Conservation (phyloP, 2,329 filamentous ascomycete species). For the Penicillium sp. region DNA sequence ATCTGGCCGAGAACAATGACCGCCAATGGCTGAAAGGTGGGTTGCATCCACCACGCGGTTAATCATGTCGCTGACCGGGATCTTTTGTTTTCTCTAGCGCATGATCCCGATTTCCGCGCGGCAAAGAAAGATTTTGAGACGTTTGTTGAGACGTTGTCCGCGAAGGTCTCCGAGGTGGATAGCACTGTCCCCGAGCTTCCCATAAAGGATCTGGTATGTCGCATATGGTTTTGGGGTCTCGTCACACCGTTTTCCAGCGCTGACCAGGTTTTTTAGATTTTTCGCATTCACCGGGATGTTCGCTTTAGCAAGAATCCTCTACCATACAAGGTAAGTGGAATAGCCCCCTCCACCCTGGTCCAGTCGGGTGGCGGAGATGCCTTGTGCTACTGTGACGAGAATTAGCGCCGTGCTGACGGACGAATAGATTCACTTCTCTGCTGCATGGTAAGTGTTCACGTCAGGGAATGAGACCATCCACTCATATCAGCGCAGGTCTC, state of each 20-base stretch:
- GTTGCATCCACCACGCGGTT: conserved; percentile 6
- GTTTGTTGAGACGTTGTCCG: conserved; percentile 71
- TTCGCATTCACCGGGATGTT: conserved; percentile 83
- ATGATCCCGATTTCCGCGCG: conserved; percentile 76
- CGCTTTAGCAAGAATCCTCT: conserved; percentile 82
- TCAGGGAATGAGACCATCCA: conserved; percentile 4
- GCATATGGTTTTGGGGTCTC: neutral
- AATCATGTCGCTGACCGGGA: conserved; percentile 5
- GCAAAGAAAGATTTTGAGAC: conserved; percentile 78
- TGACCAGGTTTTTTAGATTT: conserved; percentile 52
- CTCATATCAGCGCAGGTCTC: conserved; percentile 56
- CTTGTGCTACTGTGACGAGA: conserved; percentile 14
- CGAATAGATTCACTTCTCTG: conserved; percentile 72
- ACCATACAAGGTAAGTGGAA: conserved; percentile 72
- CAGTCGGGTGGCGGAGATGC: conserved; percentile 2
- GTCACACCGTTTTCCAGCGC: neutral
- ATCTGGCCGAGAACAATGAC: conserved; percentile 62
- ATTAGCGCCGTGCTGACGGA: conserved; percentile 23
- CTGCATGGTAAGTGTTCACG: conserved; percentile 62
- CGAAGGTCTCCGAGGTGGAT: conserved; percentile 70
- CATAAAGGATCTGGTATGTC: conserved; percentile 69
- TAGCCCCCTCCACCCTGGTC: neutral
- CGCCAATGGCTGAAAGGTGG: conserved; percentile 64
- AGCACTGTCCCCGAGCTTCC: conserved; percentile 84
- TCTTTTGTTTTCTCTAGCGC: conserved; percentile 51